These are phyloP conservation scores for Amoeboaphelidium protococcarum DNA, from an alignment of 371 early-diverging fungal species.

Conservation along the genomic window DNA sequence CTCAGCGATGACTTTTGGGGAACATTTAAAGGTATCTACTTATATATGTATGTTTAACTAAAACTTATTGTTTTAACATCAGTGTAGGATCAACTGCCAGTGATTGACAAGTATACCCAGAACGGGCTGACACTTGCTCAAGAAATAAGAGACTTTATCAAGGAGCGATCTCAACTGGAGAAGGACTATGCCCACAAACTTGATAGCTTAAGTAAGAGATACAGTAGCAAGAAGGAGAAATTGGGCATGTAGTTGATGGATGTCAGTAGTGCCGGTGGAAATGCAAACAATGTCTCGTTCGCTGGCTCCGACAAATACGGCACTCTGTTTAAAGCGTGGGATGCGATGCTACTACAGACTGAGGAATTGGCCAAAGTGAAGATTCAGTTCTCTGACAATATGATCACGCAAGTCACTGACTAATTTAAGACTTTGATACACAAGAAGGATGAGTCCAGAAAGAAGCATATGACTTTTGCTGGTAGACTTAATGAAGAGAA, in stretches of 20 bases:
- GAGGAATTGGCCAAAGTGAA: constrained; percentile 27
- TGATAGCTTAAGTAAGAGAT: constrained; percentile 32
- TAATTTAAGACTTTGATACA: constrained; percentile 20
- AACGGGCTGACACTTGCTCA: constrained; percentile 28
- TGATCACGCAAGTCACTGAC: constrained; percentile 10
- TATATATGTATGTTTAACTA: no score
- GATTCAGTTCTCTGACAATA: constrained; percentile 19
- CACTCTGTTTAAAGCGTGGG: constrained; percentile 26
- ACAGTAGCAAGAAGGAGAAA: constrained; percentile 15
- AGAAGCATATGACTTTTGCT: constrained; percentile 41
- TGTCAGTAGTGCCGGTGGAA: constrained; percentile 7
- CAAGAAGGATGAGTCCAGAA: constrained; percentile 39
- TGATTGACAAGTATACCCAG: constrained; percentile 20
- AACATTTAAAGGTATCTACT: no score
- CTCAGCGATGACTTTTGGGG: no score
- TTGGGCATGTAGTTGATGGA: constrained; percentile 5
- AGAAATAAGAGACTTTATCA: constrained; percentile 42
- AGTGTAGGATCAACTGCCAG: neutral
- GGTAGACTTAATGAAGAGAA: constrained; percentile 30
- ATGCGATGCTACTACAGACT: constrained; percentile 24
- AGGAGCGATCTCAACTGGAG: constrained; percentile 39
- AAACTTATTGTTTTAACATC: no score
- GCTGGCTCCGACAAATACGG: constrained; percentile 9
- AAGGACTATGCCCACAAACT: constrained; percentile 42
- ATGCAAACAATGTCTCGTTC: neutral